Percentiles rank a stretch among this genome's conserved stretches.
phyloP scores from a whole-genome alignment of 2,329 filamentous ascomycete genomes.

The Arthrobotrys entomopaga region DNA sequence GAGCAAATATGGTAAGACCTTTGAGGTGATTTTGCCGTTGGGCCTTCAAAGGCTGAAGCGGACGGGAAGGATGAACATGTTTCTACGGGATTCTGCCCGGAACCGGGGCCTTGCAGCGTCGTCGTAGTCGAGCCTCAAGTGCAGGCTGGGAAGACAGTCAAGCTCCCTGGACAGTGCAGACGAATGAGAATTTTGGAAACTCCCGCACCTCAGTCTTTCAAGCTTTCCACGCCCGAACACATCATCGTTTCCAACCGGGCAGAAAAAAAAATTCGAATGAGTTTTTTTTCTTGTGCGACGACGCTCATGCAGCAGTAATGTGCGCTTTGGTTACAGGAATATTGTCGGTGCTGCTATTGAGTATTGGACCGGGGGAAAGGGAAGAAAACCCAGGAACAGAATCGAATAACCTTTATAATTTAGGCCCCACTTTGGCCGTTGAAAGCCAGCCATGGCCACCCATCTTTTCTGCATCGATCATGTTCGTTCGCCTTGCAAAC shows the following conservation, averaged over 20 bases:
- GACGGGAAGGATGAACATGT: background rate
- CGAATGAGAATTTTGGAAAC: constrained; percentile 54
- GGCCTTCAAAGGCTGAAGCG: constrained; percentile 14
- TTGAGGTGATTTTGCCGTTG: constrained; percentile 41
- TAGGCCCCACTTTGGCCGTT: constrained; percentile 31
- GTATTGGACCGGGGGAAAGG: constrained; percentile 7
- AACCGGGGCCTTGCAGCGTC: constrained; percentile 15
- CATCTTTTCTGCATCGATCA: too few species aligned
- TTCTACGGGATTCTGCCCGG: constrained; percentile 32
- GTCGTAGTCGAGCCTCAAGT: constrained; percentile 19
- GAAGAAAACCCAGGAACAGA: background rate
- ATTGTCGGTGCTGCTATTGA: constrained; percentile 5
- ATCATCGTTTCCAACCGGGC: constrained; percentile 38
- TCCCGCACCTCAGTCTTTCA: constrained; percentile 36
- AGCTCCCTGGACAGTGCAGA: constrained; percentile 22
- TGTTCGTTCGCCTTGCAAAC: too few species aligned
- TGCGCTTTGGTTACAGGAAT: constrained; percentile 14
- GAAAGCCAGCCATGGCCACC: background rate
- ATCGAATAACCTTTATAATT: constrained; percentile 12
- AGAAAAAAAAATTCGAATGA: constrained; percentile 19
- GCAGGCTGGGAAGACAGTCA: background rate
- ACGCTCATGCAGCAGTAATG: constrained; percentile 29
- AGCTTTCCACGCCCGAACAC: constrained; percentile 29
- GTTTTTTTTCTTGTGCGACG: background rate
- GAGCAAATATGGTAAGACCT: constrained; percentile 21